phyloP scores from a whole-genome alignment of 345 rosid species.

The Acer yangbiense region DNA sequence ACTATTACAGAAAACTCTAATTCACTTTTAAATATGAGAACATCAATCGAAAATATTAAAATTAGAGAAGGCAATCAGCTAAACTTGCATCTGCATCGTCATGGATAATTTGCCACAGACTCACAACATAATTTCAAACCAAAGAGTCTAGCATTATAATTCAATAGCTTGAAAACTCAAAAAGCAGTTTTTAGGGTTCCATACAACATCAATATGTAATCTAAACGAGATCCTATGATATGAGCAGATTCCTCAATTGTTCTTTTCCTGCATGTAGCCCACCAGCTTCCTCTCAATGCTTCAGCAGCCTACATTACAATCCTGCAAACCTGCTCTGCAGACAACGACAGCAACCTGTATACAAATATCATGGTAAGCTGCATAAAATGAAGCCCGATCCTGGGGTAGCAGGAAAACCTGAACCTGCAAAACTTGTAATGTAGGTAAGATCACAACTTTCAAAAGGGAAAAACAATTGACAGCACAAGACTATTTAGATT shows the following conservation, averaged over 20 bases:
- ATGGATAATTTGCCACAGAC: not conserved
- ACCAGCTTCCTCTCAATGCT: slow-evolving; percentile 1
- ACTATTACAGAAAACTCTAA: not conserved
- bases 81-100: not conserved
- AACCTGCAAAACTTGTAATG: slow-evolving; percentile 43
- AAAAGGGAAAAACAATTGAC: not conserved
- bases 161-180: not conserved
- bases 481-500: slow-evolving; percentile 11
- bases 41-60: not conserved
- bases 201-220: not conserved
- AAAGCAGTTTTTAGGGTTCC: not conserved
- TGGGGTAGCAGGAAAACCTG: slow-evolving; percentile 46
- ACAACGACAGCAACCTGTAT: slow-evolving; percentile 43
- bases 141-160: not conserved
- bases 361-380: slow-evolving; percentile 43
- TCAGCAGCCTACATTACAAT: slow-evolving; percentile 5
- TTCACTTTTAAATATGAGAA: not conserved
- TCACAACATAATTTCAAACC: not conserved
- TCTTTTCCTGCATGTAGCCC: not conserved
- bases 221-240: not conserved
- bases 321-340: slow-evolving; percentile 33
- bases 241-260: not conserved
- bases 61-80: not conserved
- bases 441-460: slow-evolving; percentile 27
- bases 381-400: slow-evolving; percentile 36